Base-by-base conservation (phyloP, 257 asterid genomes). In the Solanum habrochaites region DNA sequence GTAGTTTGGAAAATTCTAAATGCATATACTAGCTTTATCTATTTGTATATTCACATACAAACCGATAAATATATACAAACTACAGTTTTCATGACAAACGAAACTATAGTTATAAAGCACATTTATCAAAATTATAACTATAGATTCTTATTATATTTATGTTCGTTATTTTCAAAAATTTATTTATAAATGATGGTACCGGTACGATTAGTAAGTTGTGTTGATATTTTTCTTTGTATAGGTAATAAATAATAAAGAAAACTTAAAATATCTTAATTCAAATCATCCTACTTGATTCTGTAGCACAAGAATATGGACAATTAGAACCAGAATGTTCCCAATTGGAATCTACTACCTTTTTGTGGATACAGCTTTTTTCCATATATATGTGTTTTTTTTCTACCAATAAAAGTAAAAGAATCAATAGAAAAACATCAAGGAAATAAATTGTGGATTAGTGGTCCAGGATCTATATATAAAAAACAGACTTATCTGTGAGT, bases 71-170 rank as follows among this genome's bases (percentile, higher is more conserved):
- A 32, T 52, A 49, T 14, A 49, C 9, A 6, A 16, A 49, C 9
- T 21, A 16, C 9, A 16, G 1, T 21, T 0, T 52, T 9, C 21
- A 52, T 52, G 2, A 1, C 23, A 52, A 52, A 52, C 1, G 6
- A 5, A 52, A 16, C 4, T 52, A 52, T 52, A 52, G 0, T 20
- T 52, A 52, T 16, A 52, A 0, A 16, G 6, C 9, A 0, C 0
- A 52, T 52, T 49, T 16, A 52, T 52, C 60, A 6, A 52, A 49
- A 52, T 3, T 52, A 52, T 52, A 52, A 6, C 4, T 52, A 52
- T 16, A 52, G 18, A 16, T 3, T 3, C 21, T 49, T 49, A 49
- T 49, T 49, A 47, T 47, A 2, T 13, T 47, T 13, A 15, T 49
- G 23, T 49, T 52, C 40, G 23, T 16, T 52, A 16, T 16, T 52